Evolutionary conservation across 305 asterid species (phyloP), one percentile per base, ranked within the genome.

Genomic region (Solanum aculeatissimum): DNA sequence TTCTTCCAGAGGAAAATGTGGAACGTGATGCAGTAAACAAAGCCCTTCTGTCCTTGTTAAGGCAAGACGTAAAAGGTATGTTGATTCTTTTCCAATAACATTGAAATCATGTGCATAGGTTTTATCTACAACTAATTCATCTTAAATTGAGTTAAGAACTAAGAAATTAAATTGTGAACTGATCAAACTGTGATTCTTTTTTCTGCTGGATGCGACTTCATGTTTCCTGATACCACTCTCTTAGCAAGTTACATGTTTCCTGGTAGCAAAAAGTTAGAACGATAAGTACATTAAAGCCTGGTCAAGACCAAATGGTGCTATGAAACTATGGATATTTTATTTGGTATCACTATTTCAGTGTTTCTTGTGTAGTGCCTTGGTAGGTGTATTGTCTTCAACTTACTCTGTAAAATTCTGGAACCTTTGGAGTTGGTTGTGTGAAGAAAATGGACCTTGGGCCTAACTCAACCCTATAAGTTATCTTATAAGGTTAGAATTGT

Each of bases 11-110:
- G 90, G 98, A 96, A 89, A 96, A 94, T 81, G 98, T 96, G 89
- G 99, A 96, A 93, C 98, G 99, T 29, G 99, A 96, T 92, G 99
- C 99, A 6, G 98, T 94, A 49, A 91, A 93, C 83, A 96, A 96
- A 89, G 98, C 99, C 21, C 97, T 96, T 85, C 75, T 96, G 86
- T 96, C 99, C 88, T 91, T 96, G 74, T 87, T 96, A 87, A 93
- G 98, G 94, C 99, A 96, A 88, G 98, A 96, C 84, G 97, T 93
- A 79, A 90, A 90, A 94, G 99, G 99, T 96, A 87, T 83, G 66
- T 83, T 18, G 83, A 57, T 79, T 71, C 68, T 53, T 89, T 43
- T 3, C 32, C 49, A 54, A 14, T 11, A 60, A 80, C 38, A 29
- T 43, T 45, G 58, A 45, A 79, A 9, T 12, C 70, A 58, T 29